Evolutionary conservation across 2,329 filamentous ascomycete species (phyloP), one percentile per base, ranked within the genome.

Genomic region (Pseudogymnoascus sp.): DNA sequence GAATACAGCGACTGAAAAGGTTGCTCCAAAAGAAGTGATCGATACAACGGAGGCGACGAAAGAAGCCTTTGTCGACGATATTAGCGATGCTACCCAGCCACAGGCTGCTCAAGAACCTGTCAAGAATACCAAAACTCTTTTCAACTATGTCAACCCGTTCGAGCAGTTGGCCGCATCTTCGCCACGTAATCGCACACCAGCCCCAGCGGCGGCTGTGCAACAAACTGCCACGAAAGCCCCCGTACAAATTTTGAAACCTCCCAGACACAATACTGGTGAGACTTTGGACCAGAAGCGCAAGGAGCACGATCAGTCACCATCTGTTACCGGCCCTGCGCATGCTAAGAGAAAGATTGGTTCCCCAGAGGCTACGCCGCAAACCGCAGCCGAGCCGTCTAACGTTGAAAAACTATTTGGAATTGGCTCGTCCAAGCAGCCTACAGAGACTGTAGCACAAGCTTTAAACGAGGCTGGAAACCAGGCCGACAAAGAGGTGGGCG

Each of bases 81-180:
- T 74, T 17, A 64, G 65, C 58, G 61, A 60, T 9, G 33, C 60
- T 35, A 38, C 60, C 21, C 68, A 66, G 38, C 58, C 62, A 13
- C 62, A 58, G 61, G 63, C 63, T 21, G 27, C 63, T 27, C 61
- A 63, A 31, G 44, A 58, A 13, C 51, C 61, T 25, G 44, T 65
- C 27, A 70, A 70, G 61, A 64, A 27, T 38, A 59, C 63, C 27
- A 67, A 65, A 59, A 67, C 71, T 60, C 65, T 87, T 61, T 90
- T 90, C 72, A 89, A 81, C 29, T 89, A 90, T 74, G 80, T 86
- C 68, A 90, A 90, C 68, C 87, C 87, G 1, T 90, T 90, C 68
- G 86, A 90, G 63, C 81, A 88, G 69, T 76, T 90, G 65, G 82
- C 85, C 63, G 84, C 85, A 44, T 85, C 85, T 2, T 88, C 85